These are phyloP conservation scores for Phialemonium atrogriseum DNA, from an alignment of 2,329 filamentous ascomycete species.

Conservation along the genomic window DNA sequence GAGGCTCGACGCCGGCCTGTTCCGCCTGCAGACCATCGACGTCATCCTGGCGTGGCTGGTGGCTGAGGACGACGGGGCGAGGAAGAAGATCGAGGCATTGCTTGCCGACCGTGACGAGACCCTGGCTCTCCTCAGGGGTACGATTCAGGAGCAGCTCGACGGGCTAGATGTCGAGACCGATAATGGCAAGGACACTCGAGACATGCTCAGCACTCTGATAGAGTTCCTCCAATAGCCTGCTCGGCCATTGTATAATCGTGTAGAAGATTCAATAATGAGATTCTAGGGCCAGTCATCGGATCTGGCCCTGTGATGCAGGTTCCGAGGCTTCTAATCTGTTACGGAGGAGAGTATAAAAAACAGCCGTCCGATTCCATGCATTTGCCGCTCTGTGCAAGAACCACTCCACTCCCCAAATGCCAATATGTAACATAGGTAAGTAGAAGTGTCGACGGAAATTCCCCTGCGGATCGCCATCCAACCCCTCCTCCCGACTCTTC, in stretches of 20 bases:
- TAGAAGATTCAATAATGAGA: conserved; percentile 3
- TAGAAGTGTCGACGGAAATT: too few species aligned
- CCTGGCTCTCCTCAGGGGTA: conserved; percentile 53
- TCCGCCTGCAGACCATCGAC: conserved; percentile 75
- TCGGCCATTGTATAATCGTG: conserved; percentile 1
- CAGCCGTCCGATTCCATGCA: not conserved
- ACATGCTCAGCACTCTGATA: conserved; percentile 46
- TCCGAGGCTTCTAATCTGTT: not conserved
- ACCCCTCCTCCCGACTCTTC: too few species aligned
- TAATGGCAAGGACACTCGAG: conserved; percentile 48
- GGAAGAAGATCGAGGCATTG: conserved; percentile 51
- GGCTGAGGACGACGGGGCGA: conserved; percentile 77
- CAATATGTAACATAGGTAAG: too few species aligned
- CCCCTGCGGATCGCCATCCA: too few species aligned
- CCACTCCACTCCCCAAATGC: too few species aligned
- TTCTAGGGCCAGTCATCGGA: conserved; percentile 3
- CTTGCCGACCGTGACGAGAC: conserved; percentile 62
- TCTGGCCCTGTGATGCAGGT: not conserved
- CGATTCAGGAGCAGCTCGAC: conserved; percentile 53
- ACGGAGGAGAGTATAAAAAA: not conserved
- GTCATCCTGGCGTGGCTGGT: conserved; percentile 82
- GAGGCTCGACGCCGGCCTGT: conserved; percentile 76
- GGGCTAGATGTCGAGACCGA: conserved; percentile 41
- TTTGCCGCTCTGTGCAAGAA: too few species aligned
- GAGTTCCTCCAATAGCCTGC: conserved; percentile 32